Conservation (phyloP, 805 yeast genomes). For the Clavispora vitiphila region DNA sequence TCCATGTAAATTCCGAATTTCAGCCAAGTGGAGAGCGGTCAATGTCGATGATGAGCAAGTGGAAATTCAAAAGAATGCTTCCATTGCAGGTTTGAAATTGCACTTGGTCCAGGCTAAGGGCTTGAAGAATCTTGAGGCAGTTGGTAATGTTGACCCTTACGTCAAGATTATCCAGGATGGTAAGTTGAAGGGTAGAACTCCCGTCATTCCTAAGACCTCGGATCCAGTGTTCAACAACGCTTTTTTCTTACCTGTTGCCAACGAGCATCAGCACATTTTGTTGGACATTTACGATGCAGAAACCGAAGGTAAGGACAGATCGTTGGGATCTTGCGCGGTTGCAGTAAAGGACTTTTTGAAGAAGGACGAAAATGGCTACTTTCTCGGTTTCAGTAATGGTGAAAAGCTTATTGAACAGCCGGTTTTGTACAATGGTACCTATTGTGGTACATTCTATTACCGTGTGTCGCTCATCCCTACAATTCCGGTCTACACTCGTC, state of each 20-base stretch:
- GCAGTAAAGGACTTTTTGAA: slow-evolving; percentile 46
- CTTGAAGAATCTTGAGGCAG: slow-evolving; percentile 53
- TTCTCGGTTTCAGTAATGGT: slow-evolving; percentile 48
- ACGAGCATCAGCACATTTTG: slow-evolving; percentile 54
- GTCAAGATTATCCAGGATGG: slow-evolving; percentile 56
- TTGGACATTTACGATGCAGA: slow-evolving; percentile 66
- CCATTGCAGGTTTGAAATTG: slow-evolving; percentile 64
- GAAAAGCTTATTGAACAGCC: slow-evolving; percentile 43
- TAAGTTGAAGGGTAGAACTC: slow-evolving; percentile 50
- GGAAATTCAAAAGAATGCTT: slow-evolving; percentile 44
- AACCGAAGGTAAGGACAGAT: slow-evolving; percentile 55
- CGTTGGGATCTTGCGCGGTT: slow-evolving; percentile 54
- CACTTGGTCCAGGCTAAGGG: slow-evolving; percentile 51
- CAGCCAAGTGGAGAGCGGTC: slow-evolving; percentile 69
- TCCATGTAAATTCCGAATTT: slow-evolving; percentile 40
- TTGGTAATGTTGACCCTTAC: slow-evolving; percentile 76
- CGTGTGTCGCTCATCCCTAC: slow-evolving; percentile 63
- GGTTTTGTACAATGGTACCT: slow-evolving; percentile 30
- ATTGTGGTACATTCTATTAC: slow-evolving; percentile 47
- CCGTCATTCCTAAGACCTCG: slow-evolving; percentile 46
- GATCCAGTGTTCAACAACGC: slow-evolving; percentile 60
- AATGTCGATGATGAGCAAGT: slow-evolving; percentile 45
- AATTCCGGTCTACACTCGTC: slow-evolving; percentile 55
- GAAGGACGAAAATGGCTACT: slow-evolving; percentile 44
- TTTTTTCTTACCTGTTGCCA: slow-evolving; percentile 54